These are phyloP conservation scores for Lachancea meyersii DNA, from an alignment of 805 yeast genomes.

Conservation along the genomic window DNA sequence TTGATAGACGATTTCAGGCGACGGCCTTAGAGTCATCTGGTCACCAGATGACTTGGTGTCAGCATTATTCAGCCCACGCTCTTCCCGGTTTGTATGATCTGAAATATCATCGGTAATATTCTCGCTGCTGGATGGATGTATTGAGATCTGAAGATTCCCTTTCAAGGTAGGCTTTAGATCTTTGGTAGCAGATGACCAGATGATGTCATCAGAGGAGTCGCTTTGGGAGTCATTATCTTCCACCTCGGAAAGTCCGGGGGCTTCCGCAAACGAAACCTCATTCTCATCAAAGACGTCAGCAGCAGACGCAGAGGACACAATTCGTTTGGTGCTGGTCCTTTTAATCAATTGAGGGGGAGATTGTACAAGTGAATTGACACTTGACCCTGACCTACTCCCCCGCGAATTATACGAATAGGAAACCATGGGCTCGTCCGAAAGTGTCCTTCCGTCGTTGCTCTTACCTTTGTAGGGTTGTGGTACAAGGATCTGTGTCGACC, in stretches of 20 bases:
- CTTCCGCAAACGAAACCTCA: slow-evolving; percentile 65
- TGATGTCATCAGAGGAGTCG: slow-evolving; percentile 26
- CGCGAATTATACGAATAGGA: slow-evolving; percentile 14
- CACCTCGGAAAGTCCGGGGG: slow-evolving; percentile 51
- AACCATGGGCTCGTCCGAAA: slow-evolving; percentile 12
- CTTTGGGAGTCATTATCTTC: slow-evolving; percentile 40
- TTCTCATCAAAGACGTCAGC: slow-evolving; percentile 64
- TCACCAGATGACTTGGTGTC: slow-evolving; percentile 9
- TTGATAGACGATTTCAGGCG: slow-evolving; percentile 87
- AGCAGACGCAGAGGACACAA: slow-evolving; percentile 33
- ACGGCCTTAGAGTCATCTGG: slow-evolving; percentile 79
- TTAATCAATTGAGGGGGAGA: slow-evolving; percentile 26
- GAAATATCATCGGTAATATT: neutral
- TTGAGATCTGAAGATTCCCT: neutral
- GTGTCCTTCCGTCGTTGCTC: slow-evolving; percentile 8
- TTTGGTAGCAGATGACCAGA: slow-evolving; percentile 18
- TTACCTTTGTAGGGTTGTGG: slow-evolving; percentile 40
- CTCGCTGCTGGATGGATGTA: slow-evolving; percentile 1
- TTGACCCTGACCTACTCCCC: slow-evolving; percentile 22
- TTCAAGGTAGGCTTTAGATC: neutral
- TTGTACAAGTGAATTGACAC: slow-evolving; percentile 15
- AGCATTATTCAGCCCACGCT: neutral
- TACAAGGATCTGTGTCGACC: slow-evolving; percentile 37
- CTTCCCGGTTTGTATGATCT: neutral
- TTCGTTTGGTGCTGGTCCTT: slow-evolving; percentile 29